Evolutionary conservation across 192 early-diverging fungal genomes (phyloP).

Genomic region (Coemansia javaensis): DNA sequence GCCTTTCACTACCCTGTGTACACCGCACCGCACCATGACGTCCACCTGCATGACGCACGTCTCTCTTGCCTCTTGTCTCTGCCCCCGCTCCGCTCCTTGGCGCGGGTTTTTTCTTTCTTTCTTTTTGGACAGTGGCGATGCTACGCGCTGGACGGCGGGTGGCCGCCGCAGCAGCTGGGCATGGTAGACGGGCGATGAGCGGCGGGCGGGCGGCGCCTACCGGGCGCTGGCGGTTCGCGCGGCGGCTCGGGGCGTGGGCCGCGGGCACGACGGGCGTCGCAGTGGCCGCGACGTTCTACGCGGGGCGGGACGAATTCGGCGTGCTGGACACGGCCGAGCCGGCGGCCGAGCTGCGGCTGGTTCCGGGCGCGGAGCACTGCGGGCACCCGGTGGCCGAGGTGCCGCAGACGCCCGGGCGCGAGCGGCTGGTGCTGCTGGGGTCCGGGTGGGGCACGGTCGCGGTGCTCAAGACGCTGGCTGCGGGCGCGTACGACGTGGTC

Average conservation of each 20-base stretch:
- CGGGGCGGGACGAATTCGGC: slow-evolving; percentile 34
- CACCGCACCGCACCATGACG: too few species aligned
- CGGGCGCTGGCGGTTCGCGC: slow-evolving; percentile 15
- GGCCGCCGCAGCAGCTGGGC: neutral
- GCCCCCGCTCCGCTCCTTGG: too few species aligned
- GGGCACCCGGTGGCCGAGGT: slow-evolving; percentile 28
- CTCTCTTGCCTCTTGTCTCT: too few species aligned
- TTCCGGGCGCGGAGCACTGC: slow-evolving; percentile 1
- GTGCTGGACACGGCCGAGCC: slow-evolving; percentile 37
- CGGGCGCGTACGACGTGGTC: slow-evolving; percentile 69
- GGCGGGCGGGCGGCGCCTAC: neutral
- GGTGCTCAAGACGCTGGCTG: slow-evolving; percentile 65
- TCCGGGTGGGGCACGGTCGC: slow-evolving; percentile 53
- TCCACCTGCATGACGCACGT: too few species aligned
- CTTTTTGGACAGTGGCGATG: neutral
- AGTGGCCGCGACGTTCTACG: slow-evolving; percentile 11
- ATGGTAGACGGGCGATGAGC: neutral
- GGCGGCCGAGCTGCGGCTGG: slow-evolving; percentile 26
- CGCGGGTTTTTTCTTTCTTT: too few species aligned
- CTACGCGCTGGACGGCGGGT: neutral
- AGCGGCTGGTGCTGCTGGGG: slow-evolving; percentile 49
- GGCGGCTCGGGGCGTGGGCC: slow-evolving; percentile 21
- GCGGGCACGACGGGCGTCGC: slow-evolving; percentile 11
- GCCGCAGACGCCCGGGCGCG: slow-evolving; percentile 12
- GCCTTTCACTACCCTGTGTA: too few species aligned